Evolutionary conservation across 805 yeast species (phyloP).

Genomic region (Saturnispora saitoi): DNA sequence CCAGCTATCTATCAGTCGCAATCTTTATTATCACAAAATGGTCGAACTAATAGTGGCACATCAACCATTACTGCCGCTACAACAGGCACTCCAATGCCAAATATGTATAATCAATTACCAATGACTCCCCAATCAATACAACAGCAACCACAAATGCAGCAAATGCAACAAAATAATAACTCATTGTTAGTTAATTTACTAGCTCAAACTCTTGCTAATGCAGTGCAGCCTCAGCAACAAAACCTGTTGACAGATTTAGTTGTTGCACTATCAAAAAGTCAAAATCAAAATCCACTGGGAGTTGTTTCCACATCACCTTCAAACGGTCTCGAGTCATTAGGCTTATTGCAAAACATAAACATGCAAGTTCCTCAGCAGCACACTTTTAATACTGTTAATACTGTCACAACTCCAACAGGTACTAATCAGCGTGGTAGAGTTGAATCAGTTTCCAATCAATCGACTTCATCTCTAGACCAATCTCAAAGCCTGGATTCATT

Average conservation of each 20-base stretch:
- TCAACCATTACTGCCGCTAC: slow-evolving; percentile 4
- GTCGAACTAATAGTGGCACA: slow-evolving; percentile 2
- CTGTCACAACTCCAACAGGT: slow-evolving; percentile 1
- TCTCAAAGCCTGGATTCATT: not conserved
- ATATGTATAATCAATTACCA: not conserved
- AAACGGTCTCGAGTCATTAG: not conserved
- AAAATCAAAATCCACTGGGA: not conserved
- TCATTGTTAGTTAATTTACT: slow-evolving; percentile 9
- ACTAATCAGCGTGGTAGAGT: slow-evolving; percentile 12
- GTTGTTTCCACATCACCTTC: not conserved
- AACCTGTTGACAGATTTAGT: slow-evolving; percentile 5
- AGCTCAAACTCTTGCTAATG: slow-evolving; percentile 10
- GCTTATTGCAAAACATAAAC: not conserved
- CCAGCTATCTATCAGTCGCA: slow-evolving; percentile 4
- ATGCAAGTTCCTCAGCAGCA: not conserved
- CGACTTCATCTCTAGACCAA: not conserved
- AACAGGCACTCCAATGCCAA: not conserved
- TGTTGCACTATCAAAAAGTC: slow-evolving; percentile 3
- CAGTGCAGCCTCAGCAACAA: slow-evolving; percentile 11
- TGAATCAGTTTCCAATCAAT: not conserved
- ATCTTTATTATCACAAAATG: slow-evolving; percentile 1
- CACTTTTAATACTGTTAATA: not conserved
- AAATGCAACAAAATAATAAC: slow-evolving; percentile 6
- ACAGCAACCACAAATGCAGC: slow-evolving; percentile 11
- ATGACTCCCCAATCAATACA: slow-evolving; percentile 5